Evolutionary conservation across 768 basidiomycete species (phyloP).

Genomic region (Pluteus cervinus): DNA sequence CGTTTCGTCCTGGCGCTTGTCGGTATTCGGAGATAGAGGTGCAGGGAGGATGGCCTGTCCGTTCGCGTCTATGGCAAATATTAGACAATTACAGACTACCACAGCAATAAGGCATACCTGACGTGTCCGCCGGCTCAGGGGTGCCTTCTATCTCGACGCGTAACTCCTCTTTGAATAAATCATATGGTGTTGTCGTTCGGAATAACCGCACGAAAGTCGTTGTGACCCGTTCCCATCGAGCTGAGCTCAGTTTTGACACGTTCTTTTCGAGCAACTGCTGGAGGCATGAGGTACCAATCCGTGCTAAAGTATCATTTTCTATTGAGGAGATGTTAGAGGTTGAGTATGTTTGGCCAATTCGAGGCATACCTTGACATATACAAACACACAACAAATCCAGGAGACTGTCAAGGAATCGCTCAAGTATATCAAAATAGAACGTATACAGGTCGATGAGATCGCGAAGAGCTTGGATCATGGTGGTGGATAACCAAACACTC

Average conservation of each 20-base stretch:
- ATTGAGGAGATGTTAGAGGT: conserved; percentile 9
- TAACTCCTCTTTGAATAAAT: conserved; percentile 89
- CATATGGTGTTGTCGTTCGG: conserved; percentile 94
- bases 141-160: conserved; percentile 75
- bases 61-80: conserved; percentile 43
- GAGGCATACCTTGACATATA: conserved; percentile 87
- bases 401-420: conserved; percentile 88
- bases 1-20: conserved; percentile 39
- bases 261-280: conserved; percentile 95
- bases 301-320: conserved; percentile 98
- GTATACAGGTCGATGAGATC: conserved; percentile 96
- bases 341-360: conserved; percentile 2
- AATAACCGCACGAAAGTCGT: conserved; percentile 95
- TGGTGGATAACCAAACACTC: conserved; percentile 99
- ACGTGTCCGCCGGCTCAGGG: conserved; percentile 49
- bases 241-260: conserved; percentile 74
- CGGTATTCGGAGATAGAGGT: conserved; percentile 75
- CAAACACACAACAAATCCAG: conserved; percentile 91
- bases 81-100: background rate
- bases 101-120: conserved; percentile 16
- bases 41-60: conserved; percentile 76
- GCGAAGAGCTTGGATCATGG: conserved; percentile 96
- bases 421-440: conserved; percentile 87
- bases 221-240: conserved; percentile 88
- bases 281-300: conserved; percentile 95